Evolutionary conservation across 1,284 basidiomycete species (phyloP).

Genomic region (Ustilago loliicola): DNA sequence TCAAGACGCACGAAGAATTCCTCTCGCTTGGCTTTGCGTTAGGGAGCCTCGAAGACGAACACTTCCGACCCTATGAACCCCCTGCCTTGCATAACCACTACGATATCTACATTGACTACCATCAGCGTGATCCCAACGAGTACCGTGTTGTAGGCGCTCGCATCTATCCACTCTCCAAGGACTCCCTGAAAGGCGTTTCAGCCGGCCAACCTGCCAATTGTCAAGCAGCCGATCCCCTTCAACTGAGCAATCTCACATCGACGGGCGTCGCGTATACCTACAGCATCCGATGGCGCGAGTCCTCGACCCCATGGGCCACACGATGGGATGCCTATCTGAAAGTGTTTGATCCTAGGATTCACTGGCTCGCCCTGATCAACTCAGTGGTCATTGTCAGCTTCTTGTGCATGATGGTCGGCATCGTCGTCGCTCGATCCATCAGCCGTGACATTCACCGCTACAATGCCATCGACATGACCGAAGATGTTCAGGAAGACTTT

Average conservation of each 20-base stretch:
- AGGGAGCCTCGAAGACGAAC: conserved; percentile 71
- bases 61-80: conserved; percentile 60
- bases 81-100: conserved; percentile 69
- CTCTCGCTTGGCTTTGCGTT: conserved; percentile 74
- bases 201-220: conserved; percentile 44
- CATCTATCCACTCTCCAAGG: conserved; percentile 60
- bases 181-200: conserved; percentile 47
- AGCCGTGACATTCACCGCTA: conserved; percentile 94
- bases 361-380: conserved; percentile 91
- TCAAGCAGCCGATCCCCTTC: conserved; percentile 48
- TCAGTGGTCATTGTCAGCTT: conserved; percentile 81
- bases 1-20: conserved; percentile 72
- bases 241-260: conserved; percentile 74
- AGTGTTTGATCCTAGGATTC: conserved; percentile 71
- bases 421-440: conserved; percentile 88
- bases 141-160: conserved; percentile 68
- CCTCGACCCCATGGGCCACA: conserved; percentile 81
- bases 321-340: conserved; percentile 90
- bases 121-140: conserved; percentile 61
- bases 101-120: conserved; percentile 68
- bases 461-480: conserved; percentile 91
- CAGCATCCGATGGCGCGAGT: conserved; percentile 88
- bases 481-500: conserved; percentile 97
- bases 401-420: conserved; percentile 88
- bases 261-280: conserved; percentile 91